Evolutionary conservation across 176 grass and related monocot genomes (phyloP).

Genomic region (Coix lacrymajobi): DNA sequence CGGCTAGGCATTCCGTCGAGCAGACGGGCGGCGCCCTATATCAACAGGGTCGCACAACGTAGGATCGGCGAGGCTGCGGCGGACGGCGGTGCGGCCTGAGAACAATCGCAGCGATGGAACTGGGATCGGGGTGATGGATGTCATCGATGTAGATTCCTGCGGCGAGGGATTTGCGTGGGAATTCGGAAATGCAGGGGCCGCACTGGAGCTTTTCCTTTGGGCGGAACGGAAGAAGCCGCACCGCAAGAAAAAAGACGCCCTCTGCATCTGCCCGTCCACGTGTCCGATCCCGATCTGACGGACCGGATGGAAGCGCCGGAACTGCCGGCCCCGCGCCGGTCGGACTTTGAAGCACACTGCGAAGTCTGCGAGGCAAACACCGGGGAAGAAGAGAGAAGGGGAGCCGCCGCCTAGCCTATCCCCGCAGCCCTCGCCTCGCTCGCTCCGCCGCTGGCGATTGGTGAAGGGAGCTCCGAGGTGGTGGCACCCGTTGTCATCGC

Average conservation of each 20-base stretch:
- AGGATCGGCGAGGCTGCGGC: not conserved
- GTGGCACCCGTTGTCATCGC: not conserved
- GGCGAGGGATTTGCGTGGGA: not conserved
- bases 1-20: not conserved
- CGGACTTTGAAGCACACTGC: not conserved
- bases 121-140: not conserved
- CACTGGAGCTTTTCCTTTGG: no score
- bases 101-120: not conserved
- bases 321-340: not conserved
- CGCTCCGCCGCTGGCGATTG: not conserved
- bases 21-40: not conserved
- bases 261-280: not conserved
- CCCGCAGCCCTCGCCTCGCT: not conserved
- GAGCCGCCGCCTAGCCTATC: not conserved
- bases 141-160: not conserved
- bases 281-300: constrained; percentile 1
- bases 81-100: not conserved
- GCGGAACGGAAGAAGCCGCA: not conserved
- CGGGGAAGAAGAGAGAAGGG: not conserved
- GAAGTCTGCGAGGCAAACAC: not conserved
- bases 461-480: not conserved
- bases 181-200: not conserved
- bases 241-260: not conserved
- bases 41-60: not conserved
- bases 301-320: not conserved